Conservation (phyloP, 768 basidiomycete genomes). For the Suillus lakei region DNA sequence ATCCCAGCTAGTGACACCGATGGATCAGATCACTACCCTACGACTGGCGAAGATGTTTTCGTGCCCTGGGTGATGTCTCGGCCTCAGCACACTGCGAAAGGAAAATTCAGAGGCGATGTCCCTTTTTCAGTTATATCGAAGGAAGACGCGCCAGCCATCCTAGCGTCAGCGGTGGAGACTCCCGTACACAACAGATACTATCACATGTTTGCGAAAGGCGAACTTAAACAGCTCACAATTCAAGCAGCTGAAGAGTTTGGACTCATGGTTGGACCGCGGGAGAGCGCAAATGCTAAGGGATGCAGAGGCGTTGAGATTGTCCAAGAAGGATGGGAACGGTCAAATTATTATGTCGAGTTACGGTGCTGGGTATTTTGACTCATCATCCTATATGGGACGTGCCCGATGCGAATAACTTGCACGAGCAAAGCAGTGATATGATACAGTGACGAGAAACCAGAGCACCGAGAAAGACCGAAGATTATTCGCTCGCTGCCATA, state of each 20-base stretch:
- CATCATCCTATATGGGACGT: constrained; percentile 5
- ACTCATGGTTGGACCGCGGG: constrained; percentile 51
- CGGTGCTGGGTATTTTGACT: constrained; percentile 56
- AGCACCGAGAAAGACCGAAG: constrained; percentile 36
- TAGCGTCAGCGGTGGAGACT: constrained; percentile 20
- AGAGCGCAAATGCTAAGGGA: constrained; percentile 12
- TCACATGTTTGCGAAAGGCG: constrained; percentile 90
- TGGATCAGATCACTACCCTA: constrained; percentile 20
- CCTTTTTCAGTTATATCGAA: constrained; percentile 4
- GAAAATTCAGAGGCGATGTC: constrained; percentile 16
- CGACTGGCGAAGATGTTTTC: constrained; percentile 76
- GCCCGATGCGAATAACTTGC: constrained; percentile 23
- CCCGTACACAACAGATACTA: constrained; percentile 88
- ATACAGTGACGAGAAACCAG: constrained; percentile 37
- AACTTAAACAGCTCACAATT: constrained; percentile 64
- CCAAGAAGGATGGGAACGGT: constrained; percentile 84
- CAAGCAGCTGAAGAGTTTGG: constrained; percentile 66
- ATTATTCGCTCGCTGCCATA: constrained; percentile 92
- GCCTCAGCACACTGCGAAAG: constrained; percentile 25
- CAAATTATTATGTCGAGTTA: constrained; percentile 86
- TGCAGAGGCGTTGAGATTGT: constrained; percentile 65
- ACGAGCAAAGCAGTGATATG: constrained; percentile 25
- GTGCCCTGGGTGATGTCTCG: constrained; percentile 83
- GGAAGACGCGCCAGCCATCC: neutral
- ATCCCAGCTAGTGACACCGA: constrained; percentile 43